Conservation (phyloP, 352 stramenopile genomes). For the Globisporangium camurandrum region DNA sequence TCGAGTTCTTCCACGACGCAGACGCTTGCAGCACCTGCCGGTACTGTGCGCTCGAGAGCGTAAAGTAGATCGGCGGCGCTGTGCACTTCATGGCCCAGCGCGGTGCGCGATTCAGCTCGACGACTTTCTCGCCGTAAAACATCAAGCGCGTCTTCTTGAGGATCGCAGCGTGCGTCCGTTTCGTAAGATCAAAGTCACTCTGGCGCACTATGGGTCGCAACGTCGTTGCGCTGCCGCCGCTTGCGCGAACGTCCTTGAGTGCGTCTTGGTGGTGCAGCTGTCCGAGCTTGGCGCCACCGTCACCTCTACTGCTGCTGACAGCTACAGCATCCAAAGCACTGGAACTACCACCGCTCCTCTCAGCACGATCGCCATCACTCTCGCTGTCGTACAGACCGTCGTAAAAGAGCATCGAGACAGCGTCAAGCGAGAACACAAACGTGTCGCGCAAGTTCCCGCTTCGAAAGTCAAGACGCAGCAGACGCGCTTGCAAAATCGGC, state of each 20-base stretch:
- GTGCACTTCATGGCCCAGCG: conserved; percentile 62
- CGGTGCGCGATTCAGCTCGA: conserved; percentile 23
- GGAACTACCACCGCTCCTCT: not conserved
- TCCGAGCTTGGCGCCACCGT: not conserved
- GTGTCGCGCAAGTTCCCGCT: conserved; percentile 39
- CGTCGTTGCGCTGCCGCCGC: not conserved
- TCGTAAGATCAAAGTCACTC: conserved; percentile 26
- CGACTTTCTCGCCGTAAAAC: conserved; percentile 52
- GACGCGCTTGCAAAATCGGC: conserved; percentile 51
- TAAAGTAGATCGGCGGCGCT: conserved; percentile 66
- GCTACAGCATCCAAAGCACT: not conserved
- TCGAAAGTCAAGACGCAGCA: conserved; percentile 44
- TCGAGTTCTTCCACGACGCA: conserved; percentile 39
- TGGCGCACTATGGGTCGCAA: conserved; percentile 7
- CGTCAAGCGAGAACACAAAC: conserved; percentile 50
- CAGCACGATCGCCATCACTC: not conserved
- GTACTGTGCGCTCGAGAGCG: conserved; percentile 57
- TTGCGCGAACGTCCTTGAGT: conserved; percentile 8
- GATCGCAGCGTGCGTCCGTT: conserved; percentile 49
- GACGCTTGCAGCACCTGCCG: conserved; percentile 58
- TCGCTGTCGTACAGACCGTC: conserved; percentile 17
- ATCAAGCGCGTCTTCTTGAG: conserved; percentile 50
- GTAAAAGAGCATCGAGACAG: conserved; percentile 53
- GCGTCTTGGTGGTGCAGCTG: conserved; percentile 10
- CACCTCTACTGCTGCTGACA: not conserved